These are phyloP conservation scores for Rhodotorula paludigena DNA, from an alignment of 768 basidiomycete genomes.

Conservation along the genomic window DNA sequence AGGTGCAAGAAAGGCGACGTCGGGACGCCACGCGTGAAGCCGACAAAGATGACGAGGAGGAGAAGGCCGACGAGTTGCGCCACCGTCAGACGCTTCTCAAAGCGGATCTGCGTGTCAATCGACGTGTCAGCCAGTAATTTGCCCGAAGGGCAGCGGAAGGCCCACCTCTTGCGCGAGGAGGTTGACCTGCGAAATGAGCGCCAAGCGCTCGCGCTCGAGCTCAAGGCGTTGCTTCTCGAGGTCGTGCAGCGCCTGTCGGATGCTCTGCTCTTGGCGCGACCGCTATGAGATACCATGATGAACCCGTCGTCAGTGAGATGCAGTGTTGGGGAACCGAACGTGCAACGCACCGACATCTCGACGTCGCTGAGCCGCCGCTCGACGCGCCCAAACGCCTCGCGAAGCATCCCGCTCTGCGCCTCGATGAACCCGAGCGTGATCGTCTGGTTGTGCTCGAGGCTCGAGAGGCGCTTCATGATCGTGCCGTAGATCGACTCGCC, in stretches of 20 bases:
- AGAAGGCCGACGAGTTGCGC: conserved; percentile 80
- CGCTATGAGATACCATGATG: conserved; percentile 56
- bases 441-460: conserved; percentile 80
- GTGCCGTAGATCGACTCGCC: conserved; percentile 94
- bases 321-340: too few species aligned
- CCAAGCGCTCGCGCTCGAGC: conserved; percentile 65
- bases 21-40: conserved; percentile 69
- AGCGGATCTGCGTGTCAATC: conserved; percentile 57
- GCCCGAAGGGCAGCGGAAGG: background rate
- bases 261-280: conserved; percentile 64
- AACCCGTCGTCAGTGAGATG: too few species aligned
- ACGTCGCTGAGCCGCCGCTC: conserved; percentile 66
- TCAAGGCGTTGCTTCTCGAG: conserved; percentile 64
- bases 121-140: background rate
- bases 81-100: conserved; percentile 84
- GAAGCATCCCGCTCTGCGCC: conserved; percentile 72
- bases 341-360: conserved; percentile 42
- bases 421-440: conserved; percentile 80
- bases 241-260: conserved; percentile 61
- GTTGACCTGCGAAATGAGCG: conserved; percentile 65
- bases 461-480: conserved; percentile 85
- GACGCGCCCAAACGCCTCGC: conserved; percentile 67
- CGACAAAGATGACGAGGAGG: conserved; percentile 77
- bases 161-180: conserved; percentile 74
- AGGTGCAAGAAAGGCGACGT: conserved; percentile 38